These are phyloP conservation scores for Vigna radiata DNA, from an alignment of 306 rosid species.

Conservation along the genomic window DNA sequence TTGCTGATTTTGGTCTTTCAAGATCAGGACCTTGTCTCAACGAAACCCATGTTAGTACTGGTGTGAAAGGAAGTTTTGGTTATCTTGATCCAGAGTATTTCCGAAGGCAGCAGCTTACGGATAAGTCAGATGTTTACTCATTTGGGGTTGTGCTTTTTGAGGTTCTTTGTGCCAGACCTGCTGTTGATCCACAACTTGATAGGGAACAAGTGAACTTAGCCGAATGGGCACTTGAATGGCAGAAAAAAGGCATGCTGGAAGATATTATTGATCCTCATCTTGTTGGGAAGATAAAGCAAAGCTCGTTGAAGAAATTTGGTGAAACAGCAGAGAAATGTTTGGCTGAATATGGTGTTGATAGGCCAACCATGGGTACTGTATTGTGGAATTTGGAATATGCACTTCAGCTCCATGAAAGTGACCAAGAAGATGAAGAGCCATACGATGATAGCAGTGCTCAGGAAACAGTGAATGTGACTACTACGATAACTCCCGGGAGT, in stretches of 20 bases:
- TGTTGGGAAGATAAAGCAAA: conserved; percentile 68
- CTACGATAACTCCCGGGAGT: conserved; percentile 42
- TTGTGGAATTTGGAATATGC: conserved; percentile 90
- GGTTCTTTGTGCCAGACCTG: conserved; percentile 88
- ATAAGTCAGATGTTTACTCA: conserved; percentile 90
- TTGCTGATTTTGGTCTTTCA: conserved; percentile 95
- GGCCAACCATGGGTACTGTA: conserved; percentile 89
- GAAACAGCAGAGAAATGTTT: conserved; percentile 96
- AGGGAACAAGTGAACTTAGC: conserved; percentile 89
- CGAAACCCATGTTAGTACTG: conserved; percentile 90
- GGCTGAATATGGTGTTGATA: conserved; percentile 87
- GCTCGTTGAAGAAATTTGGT: conserved; percentile 73
- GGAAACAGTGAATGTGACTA: conserved; percentile 37
- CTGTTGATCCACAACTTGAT: conserved; percentile 80
- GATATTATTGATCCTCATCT: conserved; percentile 70
- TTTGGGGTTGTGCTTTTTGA: conserved; percentile 91
- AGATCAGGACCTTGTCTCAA: conserved; percentile 83
- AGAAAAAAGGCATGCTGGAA: conserved; percentile 74
- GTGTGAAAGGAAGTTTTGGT: conserved; percentile 91
- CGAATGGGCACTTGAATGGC: conserved; percentile 88
- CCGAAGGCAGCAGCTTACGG: conserved; percentile 89
- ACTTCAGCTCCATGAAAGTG: conserved; percentile 81
- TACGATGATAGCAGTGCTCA: conserved; percentile 32
- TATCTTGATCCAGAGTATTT: conserved; percentile 92
- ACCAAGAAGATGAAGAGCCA: conserved; percentile 46